Conservation (phyloP, 176 grass and related monocot species). For the Melocanna baccifera region DNA sequence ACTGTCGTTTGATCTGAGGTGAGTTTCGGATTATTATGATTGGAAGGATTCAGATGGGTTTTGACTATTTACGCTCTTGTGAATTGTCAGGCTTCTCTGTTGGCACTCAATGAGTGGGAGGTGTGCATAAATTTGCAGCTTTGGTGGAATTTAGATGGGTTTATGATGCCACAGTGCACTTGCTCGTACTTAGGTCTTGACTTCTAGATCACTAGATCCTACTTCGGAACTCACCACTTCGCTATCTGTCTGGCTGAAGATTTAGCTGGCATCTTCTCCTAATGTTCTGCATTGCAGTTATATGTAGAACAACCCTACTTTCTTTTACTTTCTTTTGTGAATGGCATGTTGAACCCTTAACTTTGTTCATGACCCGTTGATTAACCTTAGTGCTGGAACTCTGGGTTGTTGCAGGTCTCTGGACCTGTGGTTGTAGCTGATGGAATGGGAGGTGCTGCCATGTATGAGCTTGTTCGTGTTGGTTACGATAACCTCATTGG, state of each 20-base stretch:
- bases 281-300: background rate
- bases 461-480: conserved; percentile 65
- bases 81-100: background rate
- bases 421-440: conserved; percentile 90
- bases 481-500: conserved; percentile 51
- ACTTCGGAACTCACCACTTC: background rate
- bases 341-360: background rate
- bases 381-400: background rate
- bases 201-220: background rate
- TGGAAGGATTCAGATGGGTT: background rate
- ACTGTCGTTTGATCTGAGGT: background rate
- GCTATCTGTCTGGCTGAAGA: background rate
- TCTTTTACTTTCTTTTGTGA: background rate
- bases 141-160: background rate
- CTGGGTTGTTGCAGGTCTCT: conserved; percentile 54
- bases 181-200: background rate
- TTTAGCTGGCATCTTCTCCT: background rate
- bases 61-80: background rate
- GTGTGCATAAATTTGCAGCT: background rate
- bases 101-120: background rate
- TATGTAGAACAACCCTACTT: background rate
- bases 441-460: conserved; percentile 79
- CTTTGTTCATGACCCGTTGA: background rate
- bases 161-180: background rate
- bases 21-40: background rate